These are phyloP conservation scores for Evansstolkia leycettana DNA, from an alignment of 495 filamentous ascomycete species.

Conservation along the genomic window DNA sequence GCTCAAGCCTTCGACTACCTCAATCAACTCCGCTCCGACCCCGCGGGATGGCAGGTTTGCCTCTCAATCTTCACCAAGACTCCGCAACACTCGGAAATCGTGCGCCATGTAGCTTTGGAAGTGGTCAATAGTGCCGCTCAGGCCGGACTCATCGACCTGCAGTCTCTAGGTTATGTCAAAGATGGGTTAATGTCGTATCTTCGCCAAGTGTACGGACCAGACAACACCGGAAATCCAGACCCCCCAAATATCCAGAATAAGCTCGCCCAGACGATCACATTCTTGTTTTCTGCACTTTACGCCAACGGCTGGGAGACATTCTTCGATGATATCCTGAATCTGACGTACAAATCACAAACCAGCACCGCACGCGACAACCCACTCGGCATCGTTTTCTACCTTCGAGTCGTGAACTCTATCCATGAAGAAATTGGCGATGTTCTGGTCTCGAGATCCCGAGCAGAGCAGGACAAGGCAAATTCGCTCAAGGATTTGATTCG, in stretches of 20 bases:
- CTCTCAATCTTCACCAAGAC: conserved; percentile 68
- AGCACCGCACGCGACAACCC: conserved; percentile 53
- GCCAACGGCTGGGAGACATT: conserved; percentile 73
- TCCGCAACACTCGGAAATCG: conserved; percentile 70
- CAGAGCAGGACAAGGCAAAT: conserved; percentile 66
- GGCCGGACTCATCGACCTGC: conserved; percentile 52
- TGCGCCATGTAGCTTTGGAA: conserved; percentile 79
- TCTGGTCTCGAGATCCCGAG: conserved; percentile 58
- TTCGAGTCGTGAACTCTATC: conserved; percentile 73
- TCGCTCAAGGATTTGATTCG: conserved; percentile 83
- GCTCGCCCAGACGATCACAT: conserved; percentile 86
- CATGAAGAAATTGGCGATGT: conserved; percentile 97
- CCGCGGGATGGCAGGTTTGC: conserved; percentile 77
- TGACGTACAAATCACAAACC: conserved; percentile 41
- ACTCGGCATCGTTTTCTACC: conserved; percentile 69
- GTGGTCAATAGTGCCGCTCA: conserved; percentile 85
- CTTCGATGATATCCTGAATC: conserved; percentile 69
- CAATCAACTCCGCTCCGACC: conserved; percentile 64
- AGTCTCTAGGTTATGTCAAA: conserved; percentile 56
- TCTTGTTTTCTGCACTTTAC: conserved; percentile 79
- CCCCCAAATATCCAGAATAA: conserved; percentile 82
- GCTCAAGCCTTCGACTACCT: conserved; percentile 80
- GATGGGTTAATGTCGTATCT: conserved; percentile 70
- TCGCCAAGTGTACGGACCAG: conserved; percentile 52
- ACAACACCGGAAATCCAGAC: conserved; percentile 44